These are phyloP conservation scores for Thuja plicata DNA, from an alignment of 83 land plant genomes.

Conservation along the genomic window DNA sequence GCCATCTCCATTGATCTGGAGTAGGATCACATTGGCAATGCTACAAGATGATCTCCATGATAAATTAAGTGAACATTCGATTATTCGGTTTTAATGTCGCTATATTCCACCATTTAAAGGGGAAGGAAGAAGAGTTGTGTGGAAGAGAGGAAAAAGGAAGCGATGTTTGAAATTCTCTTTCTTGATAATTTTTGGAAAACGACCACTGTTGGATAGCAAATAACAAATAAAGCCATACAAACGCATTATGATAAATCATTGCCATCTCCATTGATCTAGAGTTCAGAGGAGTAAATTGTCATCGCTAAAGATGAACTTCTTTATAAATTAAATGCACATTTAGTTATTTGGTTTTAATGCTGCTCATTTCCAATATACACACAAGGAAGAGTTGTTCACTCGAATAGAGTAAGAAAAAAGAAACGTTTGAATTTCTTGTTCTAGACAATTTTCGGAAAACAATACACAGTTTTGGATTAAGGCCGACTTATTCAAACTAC, in stretches of 20 bases:
- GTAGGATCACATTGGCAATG: not conserved
- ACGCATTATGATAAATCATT: not conserved
- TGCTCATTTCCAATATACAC: not conserved
- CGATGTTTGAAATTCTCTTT: not conserved
- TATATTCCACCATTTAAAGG: no score
- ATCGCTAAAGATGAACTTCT: not conserved
- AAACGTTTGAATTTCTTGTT: no score
- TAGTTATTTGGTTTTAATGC: not conserved
- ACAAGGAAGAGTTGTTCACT: not conserved
- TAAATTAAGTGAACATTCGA: not conserved
- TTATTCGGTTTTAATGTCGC: not conserved
- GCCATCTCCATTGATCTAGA: not conserved
- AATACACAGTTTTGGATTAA: not conserved
- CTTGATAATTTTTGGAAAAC: not conserved
- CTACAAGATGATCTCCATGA: not conserved
- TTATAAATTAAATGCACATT: not conserved
- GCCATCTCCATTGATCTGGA: not conserved
- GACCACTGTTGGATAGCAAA: not conserved
- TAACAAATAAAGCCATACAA: no score
- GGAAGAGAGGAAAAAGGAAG: not conserved
- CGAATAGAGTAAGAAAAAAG: no score
- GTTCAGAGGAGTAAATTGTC: not conserved
- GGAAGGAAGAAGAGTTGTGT: not conserved
- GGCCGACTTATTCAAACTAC: not conserved
- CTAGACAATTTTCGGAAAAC: no score